A percentile compares a stretch with the other conserved stretches of the same genome.
Conservation (phyloP, 768 basidiomycete genomes). For the Tylopilus sp. region DNA sequence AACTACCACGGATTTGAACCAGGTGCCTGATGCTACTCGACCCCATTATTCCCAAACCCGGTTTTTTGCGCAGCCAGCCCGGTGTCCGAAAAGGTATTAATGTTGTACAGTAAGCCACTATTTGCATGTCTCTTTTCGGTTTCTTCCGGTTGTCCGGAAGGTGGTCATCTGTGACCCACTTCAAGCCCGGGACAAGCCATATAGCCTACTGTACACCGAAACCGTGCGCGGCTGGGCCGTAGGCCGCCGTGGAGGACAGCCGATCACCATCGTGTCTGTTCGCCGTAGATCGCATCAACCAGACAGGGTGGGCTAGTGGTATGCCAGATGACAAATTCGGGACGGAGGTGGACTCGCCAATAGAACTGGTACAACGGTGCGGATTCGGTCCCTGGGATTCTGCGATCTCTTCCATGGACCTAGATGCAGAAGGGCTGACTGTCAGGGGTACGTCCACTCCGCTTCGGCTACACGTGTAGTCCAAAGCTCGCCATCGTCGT, state of each 20-base stretch:
- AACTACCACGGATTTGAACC: conserved; percentile 41
- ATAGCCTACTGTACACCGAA: conserved; percentile 39
- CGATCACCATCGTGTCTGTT: conserved; percentile 39
- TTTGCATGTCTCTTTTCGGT: conserved; percentile 20
- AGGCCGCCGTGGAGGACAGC: conserved; percentile 45
- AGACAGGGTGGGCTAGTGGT: conserved; percentile 31
- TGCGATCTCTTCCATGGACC: conserved; percentile 50
- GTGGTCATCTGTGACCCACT: conserved; percentile 26
- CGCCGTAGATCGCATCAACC: conserved; percentile 39
- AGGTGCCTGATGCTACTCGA: conserved; percentile 37
- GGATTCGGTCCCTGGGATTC: conserved; percentile 40
- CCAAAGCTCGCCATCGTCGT: conserved; percentile 41
- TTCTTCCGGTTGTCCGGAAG: conserved; percentile 35
- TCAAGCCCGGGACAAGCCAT: conserved; percentile 35
- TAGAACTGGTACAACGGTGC: conserved; percentile 50
- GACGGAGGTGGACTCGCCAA: neutral
- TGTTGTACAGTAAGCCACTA: too few relatives aligned
- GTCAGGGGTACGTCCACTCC: conserved; percentile 41
- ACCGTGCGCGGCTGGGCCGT: conserved; percentile 37
- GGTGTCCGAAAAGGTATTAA: too few relatives aligned
- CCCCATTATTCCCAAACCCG: conserved; percentile 36
- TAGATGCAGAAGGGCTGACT: conserved; percentile 32
- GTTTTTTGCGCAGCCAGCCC: conserved; percentile 24
- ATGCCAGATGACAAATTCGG: too few relatives aligned
- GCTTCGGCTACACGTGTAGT: conserved; percentile 43